Conservation (phyloP, 2,329 filamentous ascomycete genomes). For the Fusarium verticillioides region DNA sequence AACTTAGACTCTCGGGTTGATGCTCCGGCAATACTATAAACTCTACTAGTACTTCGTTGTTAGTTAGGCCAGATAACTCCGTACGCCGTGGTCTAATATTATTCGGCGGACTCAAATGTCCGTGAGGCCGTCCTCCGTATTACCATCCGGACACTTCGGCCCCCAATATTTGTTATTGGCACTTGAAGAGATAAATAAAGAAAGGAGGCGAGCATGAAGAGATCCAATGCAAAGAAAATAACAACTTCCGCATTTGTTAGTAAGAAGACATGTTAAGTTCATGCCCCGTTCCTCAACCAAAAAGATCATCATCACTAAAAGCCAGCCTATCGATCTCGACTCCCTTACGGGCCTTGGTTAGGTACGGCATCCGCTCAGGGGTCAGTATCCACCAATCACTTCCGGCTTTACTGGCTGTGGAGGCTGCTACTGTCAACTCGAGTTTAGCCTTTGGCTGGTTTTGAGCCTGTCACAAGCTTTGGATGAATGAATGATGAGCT, state of each 20-base stretch:
- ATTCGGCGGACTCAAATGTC: constrained; percentile 22
- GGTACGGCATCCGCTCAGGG: constrained; percentile 18
- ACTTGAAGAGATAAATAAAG: rapidly evolving
- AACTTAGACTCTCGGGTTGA: not conserved
- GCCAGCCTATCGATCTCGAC: constrained; percentile 16
- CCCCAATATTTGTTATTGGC: not conserved
- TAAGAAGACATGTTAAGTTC: constrained; percentile 7
- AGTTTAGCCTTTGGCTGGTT: not conserved
- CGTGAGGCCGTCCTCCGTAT: not conserved
- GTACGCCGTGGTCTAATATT: not conserved
- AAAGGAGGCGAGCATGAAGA: not conserved
- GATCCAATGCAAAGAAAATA: not conserved
- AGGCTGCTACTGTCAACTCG: constrained; percentile 10
- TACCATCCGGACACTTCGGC: constrained; percentile 6
- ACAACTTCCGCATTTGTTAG: not conserved
- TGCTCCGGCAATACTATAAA: not conserved
- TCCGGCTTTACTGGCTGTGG: not conserved
- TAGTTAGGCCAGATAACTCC: not conserved
- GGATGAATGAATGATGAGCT: not conserved
- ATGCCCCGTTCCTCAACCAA: constrained; percentile 1
- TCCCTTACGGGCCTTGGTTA: not conserved
- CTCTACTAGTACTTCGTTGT: not conserved
- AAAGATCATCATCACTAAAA: constrained; percentile 1
- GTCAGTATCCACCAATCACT: constrained; percentile 31
- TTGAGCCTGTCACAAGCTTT: constrained; percentile 32